Conservation (phyloP, 1,139 yeast genomes). For the Schizosaccharomyces versatilis region DNA sequence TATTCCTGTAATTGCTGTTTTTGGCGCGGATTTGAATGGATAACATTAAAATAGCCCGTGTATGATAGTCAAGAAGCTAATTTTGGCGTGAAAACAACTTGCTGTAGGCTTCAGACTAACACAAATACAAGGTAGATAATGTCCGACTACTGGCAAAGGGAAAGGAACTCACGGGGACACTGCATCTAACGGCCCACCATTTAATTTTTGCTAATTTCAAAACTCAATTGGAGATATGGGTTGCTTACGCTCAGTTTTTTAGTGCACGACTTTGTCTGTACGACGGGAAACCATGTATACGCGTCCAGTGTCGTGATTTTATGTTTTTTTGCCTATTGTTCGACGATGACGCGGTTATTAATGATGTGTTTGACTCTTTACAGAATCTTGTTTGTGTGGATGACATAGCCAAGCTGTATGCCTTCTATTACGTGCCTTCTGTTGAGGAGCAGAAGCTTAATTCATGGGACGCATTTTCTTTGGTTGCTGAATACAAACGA, state of each 20-base stretch:
- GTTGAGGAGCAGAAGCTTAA: constrained; percentile 29
- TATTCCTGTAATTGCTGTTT: no score
- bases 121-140: not conserved
- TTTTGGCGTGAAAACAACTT: no score
- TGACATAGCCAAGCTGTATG: constrained; percentile 39
- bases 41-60: no score
- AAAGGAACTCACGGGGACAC: constrained; percentile 9
- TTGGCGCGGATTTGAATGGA: no score
- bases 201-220: constrained; percentile 33
- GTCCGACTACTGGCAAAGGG: not conserved
- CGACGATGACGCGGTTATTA: constrained; percentile 33
- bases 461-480: constrained; percentile 57
- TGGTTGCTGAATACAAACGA: constrained; percentile 42
- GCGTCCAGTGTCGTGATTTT: constrained; percentile 68
- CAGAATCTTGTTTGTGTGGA: constrained; percentile 13
- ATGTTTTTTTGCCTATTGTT: constrained; percentile 68
- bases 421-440: constrained; percentile 44
- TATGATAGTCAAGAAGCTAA: no score
- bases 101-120: no score
- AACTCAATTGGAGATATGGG: constrained; percentile 50
- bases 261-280: constrained; percentile 25
- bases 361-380: constrained; percentile 51
- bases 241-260: constrained; percentile 78
- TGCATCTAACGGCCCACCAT: constrained; percentile 69
- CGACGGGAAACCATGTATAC: constrained; percentile 31